These are phyloP conservation scores for Pisolithus albus DNA, from an alignment of 768 basidiomycete genomes.

Conservation along the genomic window DNA sequence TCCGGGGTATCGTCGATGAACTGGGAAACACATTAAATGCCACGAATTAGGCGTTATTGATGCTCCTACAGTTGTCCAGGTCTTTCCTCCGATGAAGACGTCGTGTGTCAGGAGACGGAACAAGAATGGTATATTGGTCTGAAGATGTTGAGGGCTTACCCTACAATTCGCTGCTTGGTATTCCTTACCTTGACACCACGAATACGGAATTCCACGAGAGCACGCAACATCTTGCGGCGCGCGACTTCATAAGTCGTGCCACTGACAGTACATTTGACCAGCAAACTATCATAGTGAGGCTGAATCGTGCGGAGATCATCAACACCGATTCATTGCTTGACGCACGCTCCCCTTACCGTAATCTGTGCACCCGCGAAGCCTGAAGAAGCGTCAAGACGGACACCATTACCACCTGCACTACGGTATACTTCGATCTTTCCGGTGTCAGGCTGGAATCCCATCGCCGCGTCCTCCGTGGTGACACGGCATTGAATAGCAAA, in stretches of 20 bases:
- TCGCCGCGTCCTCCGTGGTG: slow-evolving; percentile 94
- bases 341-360: slow-evolving; percentile 52
- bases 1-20: slow-evolving; percentile 99
- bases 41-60: not conserved
- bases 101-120: slow-evolving; percentile 97
- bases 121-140: slow-evolving; percentile 99
- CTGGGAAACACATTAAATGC: slow-evolving; percentile 31
- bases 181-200: slow-evolving; percentile 84
- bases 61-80: slow-evolving; percentile 84
- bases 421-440: slow-evolving; percentile 99
- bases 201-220: slow-evolving; percentile 99
- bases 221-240: slow-evolving; percentile 97
- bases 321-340: slow-evolving; percentile 2
- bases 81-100: slow-evolving; percentile 91
- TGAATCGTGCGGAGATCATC: slow-evolving; percentile 23
- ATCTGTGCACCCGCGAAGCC: slow-evolving; percentile 99
- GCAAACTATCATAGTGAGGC: slow-evolving; percentile 97
- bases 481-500: slow-evolving; percentile 98
- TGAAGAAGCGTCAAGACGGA: slow-evolving; percentile 92
- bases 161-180: not conserved
- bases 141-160: not conserved
- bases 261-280: slow-evolving; percentile 93
- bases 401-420: slow-evolving; percentile 97
- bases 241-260: slow-evolving; percentile 99
- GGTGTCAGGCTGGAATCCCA: slow-evolving; percentile 93